Evolutionary conservation across 1,139 yeast genomes (phyloP).

Genomic region (Eremothecium coryli): DNA sequence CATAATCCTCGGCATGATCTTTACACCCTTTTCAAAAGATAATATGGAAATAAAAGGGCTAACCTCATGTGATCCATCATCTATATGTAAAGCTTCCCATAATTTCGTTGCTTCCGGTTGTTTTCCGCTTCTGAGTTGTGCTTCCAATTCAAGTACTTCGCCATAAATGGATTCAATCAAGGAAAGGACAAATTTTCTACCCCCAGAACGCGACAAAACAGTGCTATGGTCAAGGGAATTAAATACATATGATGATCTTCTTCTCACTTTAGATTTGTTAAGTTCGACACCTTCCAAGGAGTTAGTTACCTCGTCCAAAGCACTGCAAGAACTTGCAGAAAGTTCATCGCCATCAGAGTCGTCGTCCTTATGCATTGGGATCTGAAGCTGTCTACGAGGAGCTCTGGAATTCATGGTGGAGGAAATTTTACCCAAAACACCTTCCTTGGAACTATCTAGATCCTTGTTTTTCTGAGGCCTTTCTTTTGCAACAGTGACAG

Average conservation of each 20-base stretch:
- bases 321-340: conserved; percentile 44
- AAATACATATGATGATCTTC: conserved; percentile 31
- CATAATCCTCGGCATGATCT: conserved; percentile 79
- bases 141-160: conserved; percentile 71
- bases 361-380: conserved; percentile 47
- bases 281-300: conserved; percentile 28
- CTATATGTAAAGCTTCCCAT: conserved; percentile 74
- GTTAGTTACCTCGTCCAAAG: conserved; percentile 62
- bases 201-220: conserved; percentile 31
- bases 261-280: conserved; percentile 26
- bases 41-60: conserved; percentile 83
- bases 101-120: conserved; percentile 48
- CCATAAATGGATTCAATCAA: conserved; percentile 71
- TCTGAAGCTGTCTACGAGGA: conserved; percentile 80
- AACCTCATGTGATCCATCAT: conserved; percentile 44
- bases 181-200: conserved; percentile 34
- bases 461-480: conserved; percentile 55
- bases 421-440: conserved; percentile 84
- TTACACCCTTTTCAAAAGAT: conserved; percentile 80
- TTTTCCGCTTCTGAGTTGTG: conserved; percentile 62
- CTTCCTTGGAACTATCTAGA: conserved; percentile 60
- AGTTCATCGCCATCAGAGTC: conserved; percentile 22
- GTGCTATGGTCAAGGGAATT: conserved; percentile 28
- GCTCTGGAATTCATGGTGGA: conserved; percentile 66
- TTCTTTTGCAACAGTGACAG: conserved; percentile 90